phyloP scores from a whole-genome alignment of 768 basidiomycete genomes.

The Tulasnella sp. region DNA sequence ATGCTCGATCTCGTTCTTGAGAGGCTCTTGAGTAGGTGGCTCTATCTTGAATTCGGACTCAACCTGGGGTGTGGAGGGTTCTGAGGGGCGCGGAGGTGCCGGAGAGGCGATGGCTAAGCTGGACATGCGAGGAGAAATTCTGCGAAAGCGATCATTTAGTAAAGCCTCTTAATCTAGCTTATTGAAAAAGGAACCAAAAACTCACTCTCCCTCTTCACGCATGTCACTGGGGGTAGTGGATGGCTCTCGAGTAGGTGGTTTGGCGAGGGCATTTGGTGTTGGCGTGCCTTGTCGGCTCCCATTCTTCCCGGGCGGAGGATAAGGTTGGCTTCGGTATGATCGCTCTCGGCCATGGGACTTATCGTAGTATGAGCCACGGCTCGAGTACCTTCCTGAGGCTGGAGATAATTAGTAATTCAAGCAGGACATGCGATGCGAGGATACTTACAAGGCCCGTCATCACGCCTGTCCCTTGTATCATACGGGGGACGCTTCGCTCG shows the following conservation, averaged over 20 bases:
- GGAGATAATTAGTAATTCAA: background rate
- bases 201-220: conserved; percentile 93
- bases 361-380: conserved; percentile 36
- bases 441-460: background rate
- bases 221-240: conserved; percentile 43
- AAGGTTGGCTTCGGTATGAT: conserved; percentile 35
- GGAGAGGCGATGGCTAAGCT: conserved; percentile 32
- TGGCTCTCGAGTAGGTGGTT: conserved; percentile 26
- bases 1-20: conserved; percentile 32
- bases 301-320: conserved; percentile 32
- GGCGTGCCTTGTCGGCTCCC: conserved; percentile 12
- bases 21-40: background rate
- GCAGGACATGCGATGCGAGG: background rate
- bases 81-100: conserved; percentile 32
- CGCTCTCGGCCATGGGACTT: conserved; percentile 34
- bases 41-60: conserved; percentile 21
- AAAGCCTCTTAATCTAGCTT: background rate
- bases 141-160: conserved; percentile 35
- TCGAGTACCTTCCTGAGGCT: conserved; percentile 24
- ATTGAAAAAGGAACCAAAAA: conserved; percentile 35
- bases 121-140: conserved; percentile 59
- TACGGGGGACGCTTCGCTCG: background rate
- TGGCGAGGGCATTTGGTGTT: conserved; percentile 5
- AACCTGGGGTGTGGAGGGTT: conserved; percentile 28
- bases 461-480: conserved; percentile 11